Conservation (phyloP, 495 filamentous ascomycete species). For the Penicilliopsis zonata region DNA sequence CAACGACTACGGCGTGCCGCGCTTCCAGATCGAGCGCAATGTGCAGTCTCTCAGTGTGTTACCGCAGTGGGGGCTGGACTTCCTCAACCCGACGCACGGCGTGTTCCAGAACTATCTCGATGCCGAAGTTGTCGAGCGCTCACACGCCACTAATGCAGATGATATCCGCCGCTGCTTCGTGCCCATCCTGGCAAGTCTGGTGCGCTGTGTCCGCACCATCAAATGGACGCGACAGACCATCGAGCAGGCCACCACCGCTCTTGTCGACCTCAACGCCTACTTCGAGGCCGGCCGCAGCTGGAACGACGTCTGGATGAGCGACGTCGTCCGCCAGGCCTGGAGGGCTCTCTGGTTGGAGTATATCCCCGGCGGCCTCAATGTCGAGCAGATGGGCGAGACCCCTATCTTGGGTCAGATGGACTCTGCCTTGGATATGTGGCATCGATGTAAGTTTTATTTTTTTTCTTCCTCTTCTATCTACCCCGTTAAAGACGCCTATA, state of each 20-base stretch:
- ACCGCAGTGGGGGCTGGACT: constrained; percentile 55
- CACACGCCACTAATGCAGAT: constrained; percentile 32
- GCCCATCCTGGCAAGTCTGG: constrained; percentile 46
- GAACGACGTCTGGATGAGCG: constrained; percentile 51
- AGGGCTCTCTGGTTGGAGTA: constrained; percentile 50
- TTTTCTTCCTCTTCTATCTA: too few relatives aligned
- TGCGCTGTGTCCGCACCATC: constrained; percentile 42
- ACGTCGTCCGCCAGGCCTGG: constrained; percentile 48
- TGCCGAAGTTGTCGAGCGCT: constrained; percentile 44
- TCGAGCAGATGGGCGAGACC: constrained; percentile 40
- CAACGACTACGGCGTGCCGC: constrained; percentile 53
- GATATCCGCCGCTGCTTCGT: constrained; percentile 52
- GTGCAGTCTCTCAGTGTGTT: constrained; percentile 54
- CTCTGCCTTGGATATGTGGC: constrained; percentile 47
- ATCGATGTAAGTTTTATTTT: too few relatives aligned
- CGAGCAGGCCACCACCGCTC: constrained; percentile 41
- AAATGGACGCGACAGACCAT: constrained; percentile 38
- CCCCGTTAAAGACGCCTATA: too few relatives aligned
- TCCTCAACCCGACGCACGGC: constrained; percentile 49
- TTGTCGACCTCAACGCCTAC: constrained; percentile 50
- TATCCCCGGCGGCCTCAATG: constrained; percentile 39
- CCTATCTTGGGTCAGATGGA: constrained; percentile 46
- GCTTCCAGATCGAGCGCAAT: constrained; percentile 54
- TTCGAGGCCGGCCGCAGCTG: constrained; percentile 49
- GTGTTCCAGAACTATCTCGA: constrained; percentile 50